These are phyloP conservation scores for Mycena latifolia DNA, from an alignment of 768 basidiomycete species.

Conservation along the genomic window DNA sequence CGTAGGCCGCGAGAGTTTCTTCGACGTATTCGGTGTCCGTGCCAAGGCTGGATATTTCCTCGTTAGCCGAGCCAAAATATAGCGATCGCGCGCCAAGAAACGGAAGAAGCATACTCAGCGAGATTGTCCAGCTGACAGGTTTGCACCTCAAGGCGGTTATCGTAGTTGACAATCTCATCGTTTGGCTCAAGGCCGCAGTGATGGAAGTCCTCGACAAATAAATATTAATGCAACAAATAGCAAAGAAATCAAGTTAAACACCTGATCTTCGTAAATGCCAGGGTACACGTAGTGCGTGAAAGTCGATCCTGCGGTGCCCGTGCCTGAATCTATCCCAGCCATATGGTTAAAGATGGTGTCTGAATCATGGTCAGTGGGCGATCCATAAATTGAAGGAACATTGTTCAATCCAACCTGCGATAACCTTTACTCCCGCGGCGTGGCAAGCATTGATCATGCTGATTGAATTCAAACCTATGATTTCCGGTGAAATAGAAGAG, in stretches of 20 bases:
- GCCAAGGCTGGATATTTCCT: constrained; percentile 59
- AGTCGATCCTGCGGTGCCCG: constrained; percentile 60
- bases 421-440: constrained; percentile 67
- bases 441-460: constrained; percentile 67
- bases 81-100: not conserved
- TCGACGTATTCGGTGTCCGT: constrained; percentile 76
- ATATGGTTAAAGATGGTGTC: constrained; percentile 79
- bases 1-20: constrained; percentile 63
- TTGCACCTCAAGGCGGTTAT: constrained; percentile 66
- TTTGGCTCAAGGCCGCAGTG: constrained; percentile 68
- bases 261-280: constrained; percentile 59
- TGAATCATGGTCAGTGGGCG: too few species aligned
- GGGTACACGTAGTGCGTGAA: constrained; percentile 69
- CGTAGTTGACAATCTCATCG: constrained; percentile 69
- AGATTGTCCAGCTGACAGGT: constrained; percentile 65
- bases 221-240: too few species aligned
- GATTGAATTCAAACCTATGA: not conserved
- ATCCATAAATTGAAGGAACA: too few species aligned
- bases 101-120: constrained; percentile 58
- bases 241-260: constrained; percentile 31
- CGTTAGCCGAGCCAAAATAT: not conserved
- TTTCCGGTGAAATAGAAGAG: not conserved
- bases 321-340: constrained; percentile 60
- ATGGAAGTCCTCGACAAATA: constrained; percentile 63
- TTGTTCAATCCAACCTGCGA: too few species aligned